Conservation (phyloP, 768 basidiomycete species). For the Suillus weaverae region DNA sequence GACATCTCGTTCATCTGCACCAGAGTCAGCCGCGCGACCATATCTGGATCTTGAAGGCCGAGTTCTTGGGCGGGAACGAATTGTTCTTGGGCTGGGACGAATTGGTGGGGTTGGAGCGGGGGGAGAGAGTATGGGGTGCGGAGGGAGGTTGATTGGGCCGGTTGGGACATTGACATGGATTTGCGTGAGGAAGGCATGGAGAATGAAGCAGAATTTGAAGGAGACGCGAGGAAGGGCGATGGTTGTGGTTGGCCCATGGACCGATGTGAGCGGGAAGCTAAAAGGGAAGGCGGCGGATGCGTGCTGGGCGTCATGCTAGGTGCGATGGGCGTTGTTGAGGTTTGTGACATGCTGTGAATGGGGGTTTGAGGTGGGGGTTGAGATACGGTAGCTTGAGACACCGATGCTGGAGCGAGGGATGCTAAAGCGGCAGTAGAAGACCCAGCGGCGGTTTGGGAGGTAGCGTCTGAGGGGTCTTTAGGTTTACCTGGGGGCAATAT, state of each 20-base stretch:
- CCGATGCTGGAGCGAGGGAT: slow-evolving; percentile 11
- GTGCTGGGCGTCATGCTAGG: slow-evolving; percentile 35
- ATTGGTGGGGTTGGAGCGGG: slow-evolving; percentile 4
- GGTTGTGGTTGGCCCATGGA: slow-evolving; percentile 19
- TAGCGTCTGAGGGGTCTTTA: slow-evolving; percentile 19
- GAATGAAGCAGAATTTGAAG: slow-evolving; percentile 11
- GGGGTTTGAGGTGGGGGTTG: slow-evolving; percentile 23
- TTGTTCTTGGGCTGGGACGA: slow-evolving; percentile 15
- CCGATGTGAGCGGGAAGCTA: slow-evolving; percentile 14
- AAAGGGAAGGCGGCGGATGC: slow-evolving; percentile 30
- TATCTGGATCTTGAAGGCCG: slow-evolving; percentile 48
- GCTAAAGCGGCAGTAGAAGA: slow-evolving; percentile 13
- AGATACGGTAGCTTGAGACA: slow-evolving; percentile 1
- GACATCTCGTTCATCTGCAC: slow-evolving; percentile 81
- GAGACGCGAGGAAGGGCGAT: slow-evolving; percentile 15
- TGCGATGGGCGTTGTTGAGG: slow-evolving; percentile 10
- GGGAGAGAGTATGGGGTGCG: not conserved
- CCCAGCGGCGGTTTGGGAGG: slow-evolving; percentile 8
- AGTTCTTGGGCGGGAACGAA: slow-evolving; percentile 60
- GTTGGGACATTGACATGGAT: slow-evolving; percentile 5
- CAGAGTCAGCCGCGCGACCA: slow-evolving; percentile 63
- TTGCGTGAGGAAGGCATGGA: slow-evolving; percentile 8
- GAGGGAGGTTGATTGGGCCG: not conserved
- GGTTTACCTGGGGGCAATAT: slow-evolving; percentile 20
- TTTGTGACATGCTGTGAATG: slow-evolving; percentile 2